Base-by-base conservation (phyloP, 495 filamentous ascomycete species). In the Chlorociboria aeruginascens region DNA sequence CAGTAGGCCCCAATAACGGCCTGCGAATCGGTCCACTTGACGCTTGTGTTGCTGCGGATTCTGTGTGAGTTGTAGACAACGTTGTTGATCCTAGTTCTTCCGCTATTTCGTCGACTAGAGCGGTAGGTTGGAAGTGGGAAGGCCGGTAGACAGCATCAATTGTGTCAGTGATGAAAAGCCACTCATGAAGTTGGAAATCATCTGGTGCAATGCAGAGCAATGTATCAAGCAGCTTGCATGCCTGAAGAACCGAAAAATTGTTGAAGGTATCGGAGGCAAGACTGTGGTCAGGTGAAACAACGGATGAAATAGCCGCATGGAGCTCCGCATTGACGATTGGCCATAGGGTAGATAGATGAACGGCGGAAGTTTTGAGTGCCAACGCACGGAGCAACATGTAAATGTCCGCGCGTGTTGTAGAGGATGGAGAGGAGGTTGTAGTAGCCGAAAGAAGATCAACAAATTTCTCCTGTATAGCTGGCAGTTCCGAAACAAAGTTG, bases 151-250 rank as follows among this genome's bases (percentile, higher is more conserved):
- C 87, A 1, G 93, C 89, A 59, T 99, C 92, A 54, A 95, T 89
- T 32, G 89, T 96, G 61, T 99, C 93, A 6, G 89, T 90, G 20
- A 97, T 79, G 63, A 93, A 99, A 13, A 97, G 75, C 92, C 92
- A 99, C 67, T 95, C 87, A 46, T 88, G 76, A 34, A 95, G 71
- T 61, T 97, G 92, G 63, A 96, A 99, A 59, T 97, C 92, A 52
- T 99, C 93, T 0, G 89, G 92, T 4, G 81, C 82, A 13, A 86
- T 69, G n/a, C 85, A 77, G 25, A 99, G 69, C 6, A 99, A 67
- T 17, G 82, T 68, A 49, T 96, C 93, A 7, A 99, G 71, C 2
- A 99, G 75, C 59, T 96, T 96, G 63, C 86, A 94, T 1, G 87
- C 89, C 61, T 96, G 89, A 34, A 97, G 69, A 20, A 95, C 66